Conservation (phyloP, 108 stramenopile genomes). For the Conticribra weissflogii region DNA sequence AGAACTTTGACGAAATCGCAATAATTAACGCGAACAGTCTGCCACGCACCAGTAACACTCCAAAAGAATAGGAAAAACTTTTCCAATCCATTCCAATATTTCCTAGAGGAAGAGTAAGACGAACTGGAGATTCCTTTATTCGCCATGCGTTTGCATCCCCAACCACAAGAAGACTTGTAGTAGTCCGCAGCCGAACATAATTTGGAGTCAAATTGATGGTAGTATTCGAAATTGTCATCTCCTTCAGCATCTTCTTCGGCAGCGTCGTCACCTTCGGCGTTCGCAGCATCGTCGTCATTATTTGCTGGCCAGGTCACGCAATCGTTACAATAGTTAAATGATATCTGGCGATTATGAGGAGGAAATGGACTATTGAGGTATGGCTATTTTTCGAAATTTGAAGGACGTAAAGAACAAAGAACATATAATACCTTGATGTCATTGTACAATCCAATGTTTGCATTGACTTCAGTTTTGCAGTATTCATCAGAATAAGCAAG, state of each 20-base stretch:
- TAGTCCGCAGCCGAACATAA: constrained; percentile 38
- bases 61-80: constrained; percentile 52
- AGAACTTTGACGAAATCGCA: too few species aligned
- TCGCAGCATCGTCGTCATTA: constrained; percentile 14
- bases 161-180: constrained; percentile 35
- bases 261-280: not conserved
- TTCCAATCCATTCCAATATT: constrained; percentile 40
- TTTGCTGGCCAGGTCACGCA: constrained; percentile 31
- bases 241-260: constrained; percentile 1
- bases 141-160: constrained; percentile 33
- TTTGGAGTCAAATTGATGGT: constrained; percentile 41
- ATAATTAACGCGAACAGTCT: not conserved
- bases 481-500: constrained; percentile 30
- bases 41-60: constrained; percentile 32
- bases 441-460: constrained; percentile 49
- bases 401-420: too few species aligned
- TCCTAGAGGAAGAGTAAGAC: not conserved
- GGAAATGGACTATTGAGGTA: not conserved
- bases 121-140: constrained; percentile 4
- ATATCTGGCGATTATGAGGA: constrained; percentile 11
- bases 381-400: too few species aligned
- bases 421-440: constrained; percentile 53
- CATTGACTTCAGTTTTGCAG: constrained; percentile 24
- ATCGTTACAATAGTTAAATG: constrained; percentile 29
- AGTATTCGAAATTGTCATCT: constrained; percentile 37